Evolutionary conservation across 768 basidiomycete genomes (phyloP).

Genomic region (Strobilomyces confusus): DNA sequence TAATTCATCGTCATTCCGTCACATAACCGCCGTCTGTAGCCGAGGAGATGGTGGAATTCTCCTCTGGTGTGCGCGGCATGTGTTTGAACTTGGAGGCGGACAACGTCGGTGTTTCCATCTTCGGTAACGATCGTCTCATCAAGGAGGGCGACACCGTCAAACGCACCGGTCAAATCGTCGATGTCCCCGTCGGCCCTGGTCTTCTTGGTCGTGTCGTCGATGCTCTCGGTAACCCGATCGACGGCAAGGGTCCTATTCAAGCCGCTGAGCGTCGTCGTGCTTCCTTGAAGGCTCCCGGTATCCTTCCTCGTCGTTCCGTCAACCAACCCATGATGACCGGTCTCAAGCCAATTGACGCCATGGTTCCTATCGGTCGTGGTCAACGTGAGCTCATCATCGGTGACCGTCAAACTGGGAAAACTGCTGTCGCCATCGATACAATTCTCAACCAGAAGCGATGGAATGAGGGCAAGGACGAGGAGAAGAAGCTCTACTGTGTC

Average conservation of each 20-base stretch:
- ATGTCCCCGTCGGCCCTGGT: slow-evolving; percentile 96
- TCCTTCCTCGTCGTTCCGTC: slow-evolving; percentile 98
- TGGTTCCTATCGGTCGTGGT: slow-evolving; percentile 99
- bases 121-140: slow-evolving; percentile 97
- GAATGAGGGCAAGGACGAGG: slow-evolving; percentile 97
- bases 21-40: slow-evolving; percentile 41
- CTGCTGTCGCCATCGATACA: slow-evolving; percentile 98
- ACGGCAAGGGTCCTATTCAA: slow-evolving; percentile 97
- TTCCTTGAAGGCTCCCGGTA: slow-evolving; percentile 98
- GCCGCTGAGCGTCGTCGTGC: slow-evolving; percentile 94
- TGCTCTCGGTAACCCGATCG: slow-evolving; percentile 99
- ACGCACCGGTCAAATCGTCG: slow-evolving; percentile 99
- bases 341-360: slow-evolving; percentile 99
- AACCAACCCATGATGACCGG: slow-evolving; percentile 99
- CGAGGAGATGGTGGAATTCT: slow-evolving; percentile 99
- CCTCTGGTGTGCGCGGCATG: slow-evolving; percentile 99
- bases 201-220: slow-evolving; percentile 99
- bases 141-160: slow-evolving; percentile 99
- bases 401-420: slow-evolving; percentile 99
- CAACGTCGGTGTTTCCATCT: slow-evolving; percentile 99
- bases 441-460: slow-evolving; percentile 99
- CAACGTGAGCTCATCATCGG: slow-evolving; percentile 99
- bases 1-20: background rate
- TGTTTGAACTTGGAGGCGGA: slow-evolving; percentile 99
- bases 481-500: slow-evolving; percentile 99